Evolutionary conservation across 257 asterid genomes (phyloP).

Genomic region (Echites panduratus): DNA sequence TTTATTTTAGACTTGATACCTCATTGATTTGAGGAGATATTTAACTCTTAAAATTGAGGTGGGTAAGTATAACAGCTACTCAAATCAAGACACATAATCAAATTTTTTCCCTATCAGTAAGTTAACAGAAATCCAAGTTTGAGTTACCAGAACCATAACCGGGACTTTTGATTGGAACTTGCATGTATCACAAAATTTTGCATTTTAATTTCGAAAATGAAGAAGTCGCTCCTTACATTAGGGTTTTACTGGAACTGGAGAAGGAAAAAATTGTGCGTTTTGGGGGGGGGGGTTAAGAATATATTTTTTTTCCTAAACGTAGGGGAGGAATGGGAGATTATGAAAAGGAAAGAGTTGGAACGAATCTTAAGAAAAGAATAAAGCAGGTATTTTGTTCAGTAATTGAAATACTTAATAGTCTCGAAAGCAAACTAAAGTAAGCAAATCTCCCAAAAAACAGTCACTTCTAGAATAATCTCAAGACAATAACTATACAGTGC

Average conservation of each 20-base stretch:
- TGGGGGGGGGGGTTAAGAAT: neutral
- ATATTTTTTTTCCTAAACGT: too few species aligned
- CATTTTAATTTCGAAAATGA: neutral
- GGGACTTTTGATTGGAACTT: too few species aligned
- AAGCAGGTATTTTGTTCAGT: slow-evolving; percentile 24
- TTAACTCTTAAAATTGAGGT: neutral
- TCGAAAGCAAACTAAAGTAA: slow-evolving; percentile 31
- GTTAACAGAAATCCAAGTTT: too few species aligned
- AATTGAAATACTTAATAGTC: slow-evolving; percentile 17
- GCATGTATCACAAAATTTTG: neutral
- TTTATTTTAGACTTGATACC: neutral
- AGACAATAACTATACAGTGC: slow-evolving; percentile 17
- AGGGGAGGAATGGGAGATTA: neutral
- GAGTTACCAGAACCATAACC: neutral
- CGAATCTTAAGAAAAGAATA: slow-evolving; percentile 38
- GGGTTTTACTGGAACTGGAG: neutral
- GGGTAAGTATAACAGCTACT: neutral
- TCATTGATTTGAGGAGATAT: neutral
- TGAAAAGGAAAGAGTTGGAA: slow-evolving; percentile 11
- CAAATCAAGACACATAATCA: neutral
- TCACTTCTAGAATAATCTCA: slow-evolving; percentile 22
- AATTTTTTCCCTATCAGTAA: neutral
- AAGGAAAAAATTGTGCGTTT: neutral
- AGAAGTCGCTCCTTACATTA: neutral
- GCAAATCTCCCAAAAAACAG: slow-evolving; percentile 29